These are phyloP conservation scores for Schwanniomyces pseudopolymorphus DNA, from an alignment of 805 yeast genomes.

Conservation along the genomic window DNA sequence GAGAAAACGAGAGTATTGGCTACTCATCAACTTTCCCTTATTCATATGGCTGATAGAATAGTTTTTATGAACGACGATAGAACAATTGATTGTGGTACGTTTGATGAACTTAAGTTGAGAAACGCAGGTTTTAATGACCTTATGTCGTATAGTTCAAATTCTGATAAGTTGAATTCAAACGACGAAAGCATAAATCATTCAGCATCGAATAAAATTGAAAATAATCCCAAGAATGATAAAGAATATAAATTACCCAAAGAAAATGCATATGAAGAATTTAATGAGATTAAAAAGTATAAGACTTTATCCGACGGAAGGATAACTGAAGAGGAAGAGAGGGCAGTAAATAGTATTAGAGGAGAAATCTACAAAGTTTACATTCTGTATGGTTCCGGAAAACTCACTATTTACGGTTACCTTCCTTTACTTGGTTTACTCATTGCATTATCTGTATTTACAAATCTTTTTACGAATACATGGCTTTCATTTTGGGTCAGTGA, in stretches of 20 bases:
- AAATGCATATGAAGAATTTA: constrained; percentile 8
- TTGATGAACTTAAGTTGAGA: constrained; percentile 48
- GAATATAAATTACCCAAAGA: background rate
- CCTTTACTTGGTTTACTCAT: constrained; percentile 1
- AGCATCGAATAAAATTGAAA: too few relatives aligned
- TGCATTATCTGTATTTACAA: constrained; percentile 42
- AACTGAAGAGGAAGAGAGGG: constrained; percentile 52
- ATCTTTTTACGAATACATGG: constrained; percentile 66
- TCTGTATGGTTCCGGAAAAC: constrained; percentile 26
- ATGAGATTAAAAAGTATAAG: constrained; percentile 8
- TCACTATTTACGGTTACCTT: constrained; percentile 12
- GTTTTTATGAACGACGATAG: constrained; percentile 70
- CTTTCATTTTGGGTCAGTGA: constrained; percentile 71
- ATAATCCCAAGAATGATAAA: background rate
- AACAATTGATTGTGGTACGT: constrained; percentile 57
- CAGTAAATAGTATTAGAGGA: constrained; percentile 46
- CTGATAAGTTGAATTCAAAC: constrained; percentile 6
- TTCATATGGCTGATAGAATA: constrained; percentile 67
- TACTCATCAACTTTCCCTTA: constrained; percentile 77
- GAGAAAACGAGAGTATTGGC: constrained; percentile 71
- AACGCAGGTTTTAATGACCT: constrained; percentile 35
- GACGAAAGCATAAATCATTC: constrained; percentile 1
- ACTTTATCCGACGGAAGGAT: constrained; percentile 11
- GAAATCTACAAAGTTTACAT: constrained; percentile 33
- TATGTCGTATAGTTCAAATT: constrained; percentile 34